phyloP scores from a whole-genome alignment of 331 rosid species.

The Quercus phellos region DNA sequence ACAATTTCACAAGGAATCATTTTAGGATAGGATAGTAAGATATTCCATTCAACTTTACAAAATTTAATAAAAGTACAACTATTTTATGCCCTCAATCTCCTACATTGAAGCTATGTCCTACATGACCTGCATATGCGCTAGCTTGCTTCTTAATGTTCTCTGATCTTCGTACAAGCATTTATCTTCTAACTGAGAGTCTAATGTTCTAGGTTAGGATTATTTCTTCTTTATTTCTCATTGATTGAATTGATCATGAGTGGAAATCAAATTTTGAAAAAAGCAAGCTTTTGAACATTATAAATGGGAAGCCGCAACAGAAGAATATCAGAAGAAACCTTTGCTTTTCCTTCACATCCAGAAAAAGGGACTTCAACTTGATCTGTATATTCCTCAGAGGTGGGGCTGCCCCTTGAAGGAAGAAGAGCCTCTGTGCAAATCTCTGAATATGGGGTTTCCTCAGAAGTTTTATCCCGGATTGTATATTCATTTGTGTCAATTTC shows the following conservation, averaged over 20 bases:
- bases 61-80: not conserved
- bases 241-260: not conserved
- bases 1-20: not conserved
- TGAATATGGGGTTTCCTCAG: conserved; percentile 20
- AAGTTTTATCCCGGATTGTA: not conserved
- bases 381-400: conserved; percentile 10
- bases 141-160: too few relatives aligned
- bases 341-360: not conserved
- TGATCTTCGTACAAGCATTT: too few relatives aligned
- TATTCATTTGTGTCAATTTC: conserved; percentile 18
- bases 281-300: not conserved
- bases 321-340: conserved; percentile 11
- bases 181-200: too few relatives aligned
- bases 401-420: not conserved
- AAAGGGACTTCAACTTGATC: conserved; percentile 26
- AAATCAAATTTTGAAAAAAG: not conserved
- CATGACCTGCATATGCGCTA: too few relatives aligned
- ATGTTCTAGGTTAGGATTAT: too few relatives aligned
- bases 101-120: not conserved
- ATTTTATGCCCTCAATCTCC: not conserved
- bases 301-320: not conserved
- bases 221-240: not conserved
- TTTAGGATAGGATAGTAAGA: too few relatives aligned
- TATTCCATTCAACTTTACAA: too few relatives aligned
- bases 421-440: conserved; percentile 12